These are phyloP conservation scores for Neonectria coccinea DNA, from an alignment of 2,329 filamentous ascomycete genomes.

Conservation along the genomic window DNA sequence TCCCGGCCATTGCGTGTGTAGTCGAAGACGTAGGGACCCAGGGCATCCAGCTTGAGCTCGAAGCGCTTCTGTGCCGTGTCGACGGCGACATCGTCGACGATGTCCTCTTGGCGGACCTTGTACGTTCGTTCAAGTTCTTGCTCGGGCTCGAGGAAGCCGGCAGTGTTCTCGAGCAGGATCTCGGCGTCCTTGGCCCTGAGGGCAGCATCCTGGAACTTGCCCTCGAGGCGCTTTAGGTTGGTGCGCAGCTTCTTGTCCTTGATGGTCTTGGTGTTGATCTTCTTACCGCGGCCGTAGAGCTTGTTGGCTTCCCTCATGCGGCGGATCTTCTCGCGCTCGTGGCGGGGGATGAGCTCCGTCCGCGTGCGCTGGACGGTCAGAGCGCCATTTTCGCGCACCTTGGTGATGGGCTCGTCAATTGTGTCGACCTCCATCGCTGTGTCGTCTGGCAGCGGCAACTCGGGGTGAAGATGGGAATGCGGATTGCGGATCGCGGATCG, in stretches of 20 bases:
- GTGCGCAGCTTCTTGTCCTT: slow-evolving; percentile 91
- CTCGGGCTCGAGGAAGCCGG: slow-evolving; percentile 90
- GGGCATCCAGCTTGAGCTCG: slow-evolving; percentile 82
- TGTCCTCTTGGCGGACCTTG: slow-evolving; percentile 90
- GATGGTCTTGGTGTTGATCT: slow-evolving; percentile 77
- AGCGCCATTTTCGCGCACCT: slow-evolving; percentile 64
- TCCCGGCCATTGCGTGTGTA: slow-evolving; percentile 92
- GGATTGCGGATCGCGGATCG: slow-evolving; percentile 33
- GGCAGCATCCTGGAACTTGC: slow-evolving; percentile 83
- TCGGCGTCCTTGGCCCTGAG: slow-evolving; percentile 94
- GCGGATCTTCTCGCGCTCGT: slow-evolving; percentile 63
- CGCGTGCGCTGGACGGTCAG: slow-evolving; percentile 61
- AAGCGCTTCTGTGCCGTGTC: slow-evolving; percentile 94
- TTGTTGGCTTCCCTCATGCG: slow-evolving; percentile 73
- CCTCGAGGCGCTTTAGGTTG: slow-evolving; percentile 82
- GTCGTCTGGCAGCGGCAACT: slow-evolving; percentile 31
- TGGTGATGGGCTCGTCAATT: slow-evolving; percentile 50
- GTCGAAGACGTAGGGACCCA: slow-evolving; percentile 90
- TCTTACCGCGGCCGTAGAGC: slow-evolving; percentile 85
- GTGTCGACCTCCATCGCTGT: slow-evolving; percentile 54
- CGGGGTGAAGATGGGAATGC: slow-evolving; percentile 29
- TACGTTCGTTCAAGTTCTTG: slow-evolving; percentile 91
- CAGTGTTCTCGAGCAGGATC: slow-evolving; percentile 87
- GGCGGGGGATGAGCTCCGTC: slow-evolving; percentile 64
- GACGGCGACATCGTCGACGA: slow-evolving; percentile 77